These are phyloP conservation scores for Begonia peltatifolia DNA, from an alignment of 306 rosid genomes.

Conservation along the genomic window DNA sequence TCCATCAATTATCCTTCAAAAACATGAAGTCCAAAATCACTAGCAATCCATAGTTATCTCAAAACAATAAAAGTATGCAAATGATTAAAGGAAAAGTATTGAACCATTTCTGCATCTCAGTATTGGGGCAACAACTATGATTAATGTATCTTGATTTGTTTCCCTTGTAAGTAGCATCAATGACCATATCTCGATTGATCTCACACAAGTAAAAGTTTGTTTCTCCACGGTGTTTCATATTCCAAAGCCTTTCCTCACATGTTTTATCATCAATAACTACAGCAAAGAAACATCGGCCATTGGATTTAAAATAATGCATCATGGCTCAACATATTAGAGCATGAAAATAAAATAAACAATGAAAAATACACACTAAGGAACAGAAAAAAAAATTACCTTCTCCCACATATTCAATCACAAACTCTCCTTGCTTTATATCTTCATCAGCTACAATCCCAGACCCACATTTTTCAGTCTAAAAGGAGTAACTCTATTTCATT, in stretches of 20 bases:
- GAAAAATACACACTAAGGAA: not conserved
- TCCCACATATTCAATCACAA: constrained; percentile 90
- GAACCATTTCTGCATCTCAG: constrained; percentile 99
- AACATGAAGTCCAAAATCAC: not conserved
- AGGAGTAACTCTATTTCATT: constrained; percentile 12
- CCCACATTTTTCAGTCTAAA: constrained; percentile 94
- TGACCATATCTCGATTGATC: constrained; percentile 93
- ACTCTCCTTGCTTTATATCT: constrained; percentile 80
- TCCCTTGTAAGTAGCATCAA: constrained; percentile 94
- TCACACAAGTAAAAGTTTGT: constrained; percentile 94
- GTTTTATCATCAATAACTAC: constrained; percentile 89
- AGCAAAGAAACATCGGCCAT: constrained; percentile 14
- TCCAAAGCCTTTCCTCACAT: constrained; percentile 93
- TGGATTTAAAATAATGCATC: constrained; percentile 2
- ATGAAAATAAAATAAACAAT: not conserved
- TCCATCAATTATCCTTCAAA: constrained; percentile 75
- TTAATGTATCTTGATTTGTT: constrained; percentile 94
- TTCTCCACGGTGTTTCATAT: constrained; percentile 91
- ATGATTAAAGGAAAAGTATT: constrained; percentile 13
- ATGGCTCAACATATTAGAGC: not conserved
- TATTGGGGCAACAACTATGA: constrained; percentile 95
- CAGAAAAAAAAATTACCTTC: constrained; percentile 37
- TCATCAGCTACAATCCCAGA: constrained; percentile 84
- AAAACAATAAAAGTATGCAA: constrained; percentile 16
- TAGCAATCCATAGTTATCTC: not conserved